Percentiles rank a stretch among this genome's conserved stretches.
These are phyloP conservation scores for Metarhizium rileyi DNA, from an alignment of 2,329 filamentous ascomycete species.

Conservation along the genomic window DNA sequence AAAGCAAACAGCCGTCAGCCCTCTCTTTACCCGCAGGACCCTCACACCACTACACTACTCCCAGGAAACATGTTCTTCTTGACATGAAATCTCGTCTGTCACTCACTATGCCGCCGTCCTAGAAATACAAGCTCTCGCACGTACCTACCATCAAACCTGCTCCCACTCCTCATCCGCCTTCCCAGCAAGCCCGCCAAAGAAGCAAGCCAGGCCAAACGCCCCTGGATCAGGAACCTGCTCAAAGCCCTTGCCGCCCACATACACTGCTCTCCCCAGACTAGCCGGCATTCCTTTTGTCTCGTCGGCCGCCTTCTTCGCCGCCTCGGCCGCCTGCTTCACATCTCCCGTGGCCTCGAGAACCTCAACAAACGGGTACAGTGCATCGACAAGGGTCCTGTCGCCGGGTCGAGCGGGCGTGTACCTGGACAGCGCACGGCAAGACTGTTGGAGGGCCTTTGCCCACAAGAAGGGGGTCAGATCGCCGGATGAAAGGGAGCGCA, in stretches of 20 bases:
- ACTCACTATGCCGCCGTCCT: neutral
- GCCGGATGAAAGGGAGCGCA: conserved; percentile 33
- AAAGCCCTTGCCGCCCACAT: conserved; percentile 34
- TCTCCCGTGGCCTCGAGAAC: conserved; percentile 55
- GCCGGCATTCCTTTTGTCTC: conserved; percentile 88
- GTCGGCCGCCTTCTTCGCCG: conserved; percentile 66
- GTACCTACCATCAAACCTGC: neutral
- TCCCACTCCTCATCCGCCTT: neutral
- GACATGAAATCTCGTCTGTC: too few relatives aligned
- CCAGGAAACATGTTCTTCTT: too few relatives aligned
- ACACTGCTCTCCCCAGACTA: conserved; percentile 55
- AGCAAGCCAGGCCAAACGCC: conserved; percentile 63
- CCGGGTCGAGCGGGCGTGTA: conserved; percentile 88
- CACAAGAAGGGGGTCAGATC: conserved; percentile 32
- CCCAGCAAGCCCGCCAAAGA: conserved; percentile 68
- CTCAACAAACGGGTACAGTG: conserved; percentile 78
- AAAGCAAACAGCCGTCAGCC: too few relatives aligned
- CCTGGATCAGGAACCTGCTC: conserved; percentile 52
- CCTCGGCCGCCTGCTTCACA: conserved; percentile 63
- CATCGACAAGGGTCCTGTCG: conserved; percentile 85
- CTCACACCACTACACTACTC: too few relatives aligned
- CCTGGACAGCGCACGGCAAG: conserved; percentile 59
- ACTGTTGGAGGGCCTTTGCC: conserved; percentile 60
- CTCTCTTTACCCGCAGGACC: too few relatives aligned
- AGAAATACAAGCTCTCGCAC: neutral